A percentile compares a stretch with the other conserved stretches of the same genome.
These are phyloP conservation scores for Heterobasidion parviporum DNA, from an alignment of 1,284 basidiomycete genomes.

Conservation along the genomic window DNA sequence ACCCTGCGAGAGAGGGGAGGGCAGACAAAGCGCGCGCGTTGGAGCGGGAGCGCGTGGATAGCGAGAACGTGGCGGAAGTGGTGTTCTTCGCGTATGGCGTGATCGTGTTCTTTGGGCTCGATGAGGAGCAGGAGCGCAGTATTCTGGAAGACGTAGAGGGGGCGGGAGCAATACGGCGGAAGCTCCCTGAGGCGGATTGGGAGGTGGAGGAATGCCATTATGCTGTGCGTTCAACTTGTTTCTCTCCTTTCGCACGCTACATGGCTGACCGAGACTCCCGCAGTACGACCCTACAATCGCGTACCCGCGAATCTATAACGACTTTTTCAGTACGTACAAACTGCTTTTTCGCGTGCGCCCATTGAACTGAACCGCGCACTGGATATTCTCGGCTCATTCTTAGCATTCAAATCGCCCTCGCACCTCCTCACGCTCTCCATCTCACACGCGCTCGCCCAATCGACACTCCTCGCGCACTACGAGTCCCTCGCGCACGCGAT, in stretches of 20 bases:
- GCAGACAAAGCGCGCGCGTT: neutral
- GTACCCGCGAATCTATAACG: conserved; percentile 84
- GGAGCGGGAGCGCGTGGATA: conserved; percentile 18
- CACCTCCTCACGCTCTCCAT: conserved; percentile 86
- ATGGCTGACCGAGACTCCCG: conserved; percentile 2
- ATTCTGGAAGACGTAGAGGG: conserved; percentile 78
- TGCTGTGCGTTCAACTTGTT: conserved; percentile 37
- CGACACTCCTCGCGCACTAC: conserved; percentile 85
- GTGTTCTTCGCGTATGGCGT: conserved; percentile 86
- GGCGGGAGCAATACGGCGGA: conserved; percentile 58
- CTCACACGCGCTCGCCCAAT: conserved; percentile 91
- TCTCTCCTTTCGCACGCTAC: neutral
- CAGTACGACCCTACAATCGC: conserved; percentile 83
- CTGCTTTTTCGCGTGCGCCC: neutral
- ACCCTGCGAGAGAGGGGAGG: neutral
- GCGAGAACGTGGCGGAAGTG: conserved; percentile 64
- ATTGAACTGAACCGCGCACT: neutral
- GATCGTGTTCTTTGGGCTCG: conserved; percentile 81
- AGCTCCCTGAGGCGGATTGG: conserved; percentile 66
- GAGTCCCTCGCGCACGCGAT: conserved; percentile 78
- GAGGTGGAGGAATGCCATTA: conserved; percentile 89
- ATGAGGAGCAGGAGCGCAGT: conserved; percentile 66
- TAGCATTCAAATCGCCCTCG: conserved; percentile 84
- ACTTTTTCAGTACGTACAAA: conserved; percentile 72
- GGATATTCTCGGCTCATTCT: neutral